Evolutionary conservation across 2,329 filamentous ascomycete species (phyloP).

Genomic region (Sclerotinia borealis): DNA sequence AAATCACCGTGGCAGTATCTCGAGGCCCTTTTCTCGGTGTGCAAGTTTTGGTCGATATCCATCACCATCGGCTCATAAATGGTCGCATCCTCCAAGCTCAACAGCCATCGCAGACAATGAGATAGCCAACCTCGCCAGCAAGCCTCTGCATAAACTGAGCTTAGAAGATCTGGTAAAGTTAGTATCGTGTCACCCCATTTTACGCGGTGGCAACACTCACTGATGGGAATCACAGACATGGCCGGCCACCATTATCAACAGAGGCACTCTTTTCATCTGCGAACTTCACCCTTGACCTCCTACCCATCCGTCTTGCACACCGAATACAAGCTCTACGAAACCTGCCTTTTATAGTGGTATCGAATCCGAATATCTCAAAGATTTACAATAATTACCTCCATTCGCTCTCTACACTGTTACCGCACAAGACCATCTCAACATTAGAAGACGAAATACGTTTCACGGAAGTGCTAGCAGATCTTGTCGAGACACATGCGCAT

Average conservation of each 20-base stretch:
- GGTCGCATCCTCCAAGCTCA: constrained; percentile 40
- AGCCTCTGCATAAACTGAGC: constrained; percentile 73
- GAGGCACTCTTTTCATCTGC: constrained; percentile 80
- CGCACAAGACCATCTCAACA: constrained; percentile 66
- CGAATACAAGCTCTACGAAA: constrained; percentile 90
- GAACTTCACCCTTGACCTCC: constrained; percentile 89
- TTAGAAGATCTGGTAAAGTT: constrained; percentile 86
- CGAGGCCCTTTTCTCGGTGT: neutral
- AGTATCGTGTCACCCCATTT: constrained; percentile 23
- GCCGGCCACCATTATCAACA: constrained; percentile 76
- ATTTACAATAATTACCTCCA: constrained; percentile 97
- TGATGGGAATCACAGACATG: constrained; percentile 46
- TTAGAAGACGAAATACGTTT: constrained; percentile 86
- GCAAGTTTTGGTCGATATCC: constrained; percentile 19
- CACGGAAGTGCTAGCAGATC: constrained; percentile 84
- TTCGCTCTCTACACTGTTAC: constrained; percentile 82
- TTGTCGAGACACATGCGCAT: constrained; percentile 91
- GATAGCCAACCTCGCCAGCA: constrained; percentile 70
- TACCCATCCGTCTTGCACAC: constrained; percentile 87
- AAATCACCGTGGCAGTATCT: no score
- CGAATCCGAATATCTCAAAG: constrained; percentile 89
- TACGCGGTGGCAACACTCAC: neutral
- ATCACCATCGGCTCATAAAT: constrained; percentile 32
- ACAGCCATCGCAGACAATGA: constrained; percentile 63
- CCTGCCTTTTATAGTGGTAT: constrained; percentile 94